Percentiles rank a stretch among this genome's conserved stretches.
phyloP scores from a whole-genome alignment of 2,329 filamentous ascomycete genomes.

The Aspergillus sclerotialis region DNA sequence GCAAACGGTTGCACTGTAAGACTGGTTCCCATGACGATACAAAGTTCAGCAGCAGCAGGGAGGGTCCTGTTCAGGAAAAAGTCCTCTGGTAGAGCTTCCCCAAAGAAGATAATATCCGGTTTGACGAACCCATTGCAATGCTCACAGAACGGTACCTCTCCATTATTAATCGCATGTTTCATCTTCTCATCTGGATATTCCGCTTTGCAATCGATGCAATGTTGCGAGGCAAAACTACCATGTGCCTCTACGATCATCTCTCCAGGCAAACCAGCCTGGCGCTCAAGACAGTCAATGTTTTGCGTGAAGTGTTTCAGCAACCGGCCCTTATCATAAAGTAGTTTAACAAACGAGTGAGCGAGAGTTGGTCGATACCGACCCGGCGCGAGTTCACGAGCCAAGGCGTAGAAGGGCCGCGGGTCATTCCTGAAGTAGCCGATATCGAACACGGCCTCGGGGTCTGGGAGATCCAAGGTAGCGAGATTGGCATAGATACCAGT shows the following conservation, averaged over 20 bases:
- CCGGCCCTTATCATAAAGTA: slow-evolving; percentile 72
- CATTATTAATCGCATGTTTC: slow-evolving; percentile 59
- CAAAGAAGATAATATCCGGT: slow-evolving; percentile 93
- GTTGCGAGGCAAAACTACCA: slow-evolving; percentile 85
- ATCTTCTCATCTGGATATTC: slow-evolving; percentile 68
- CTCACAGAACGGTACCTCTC: slow-evolving; percentile 64
- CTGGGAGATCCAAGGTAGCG: slow-evolving; percentile 73
- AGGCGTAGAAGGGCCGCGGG: slow-evolving; percentile 82
- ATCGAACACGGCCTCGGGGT: slow-evolving; percentile 90
- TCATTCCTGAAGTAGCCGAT: slow-evolving; percentile 80
- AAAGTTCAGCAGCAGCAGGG: slow-evolving; percentile 61
- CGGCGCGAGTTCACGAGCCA: slow-evolving; percentile 88
- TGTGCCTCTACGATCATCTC: slow-evolving; percentile 88
- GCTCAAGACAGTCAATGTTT: slow-evolving; percentile 94
- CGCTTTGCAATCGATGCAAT: slow-evolving; percentile 79
- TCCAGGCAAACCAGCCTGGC: slow-evolving; percentile 72
- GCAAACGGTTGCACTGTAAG: slow-evolving; percentile 86
- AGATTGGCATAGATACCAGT: slow-evolving; percentile 94
- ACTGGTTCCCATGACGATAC: slow-evolving; percentile 84
- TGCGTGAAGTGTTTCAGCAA: slow-evolving; percentile 88
- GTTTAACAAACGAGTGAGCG: slow-evolving; percentile 78
- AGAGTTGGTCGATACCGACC: slow-evolving; percentile 83
- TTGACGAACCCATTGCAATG: slow-evolving; percentile 76
- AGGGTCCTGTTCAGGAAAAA: slow-evolving; percentile 58
- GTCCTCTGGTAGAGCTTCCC: slow-evolving; percentile 59